Evolutionary conservation across 2,329 filamentous ascomycete genomes (phyloP).

Genomic region (Teratosphaeriaceae sp.): DNA sequence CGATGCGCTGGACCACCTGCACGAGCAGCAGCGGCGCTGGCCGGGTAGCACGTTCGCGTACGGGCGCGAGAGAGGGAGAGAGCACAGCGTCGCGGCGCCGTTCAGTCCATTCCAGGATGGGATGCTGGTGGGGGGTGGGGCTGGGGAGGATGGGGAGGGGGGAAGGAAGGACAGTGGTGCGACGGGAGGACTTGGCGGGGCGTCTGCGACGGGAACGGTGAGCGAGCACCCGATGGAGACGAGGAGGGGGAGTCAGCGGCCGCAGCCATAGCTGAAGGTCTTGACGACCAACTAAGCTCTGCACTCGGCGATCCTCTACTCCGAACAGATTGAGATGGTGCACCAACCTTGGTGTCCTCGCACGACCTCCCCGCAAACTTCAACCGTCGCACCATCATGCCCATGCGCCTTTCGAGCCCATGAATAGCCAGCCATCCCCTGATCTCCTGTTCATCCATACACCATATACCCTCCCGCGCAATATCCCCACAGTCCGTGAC

Average conservation of each 20-base stretch:
- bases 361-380: no score
- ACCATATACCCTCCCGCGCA: no score
- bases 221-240: constrained; percentile 27
- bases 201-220: constrained; percentile 15
- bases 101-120: constrained; percentile 54
- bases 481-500: no score
- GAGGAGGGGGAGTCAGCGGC: constrained; percentile 3
- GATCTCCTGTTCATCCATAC: no score
- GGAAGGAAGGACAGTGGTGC: constrained; percentile 19
- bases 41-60: constrained; percentile 38
- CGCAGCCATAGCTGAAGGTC: not conserved
- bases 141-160: constrained; percentile 7
- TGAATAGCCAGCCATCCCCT: no score
- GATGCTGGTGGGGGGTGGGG: constrained; percentile 21
- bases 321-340: no score
- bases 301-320: no score
- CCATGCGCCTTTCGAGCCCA: no score
- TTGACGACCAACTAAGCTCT: no score
- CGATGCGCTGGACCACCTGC: constrained; percentile 74
- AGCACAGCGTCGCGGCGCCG: constrained; percentile 50
- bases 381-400: no score
- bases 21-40: constrained; percentile 66
- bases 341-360: no score
- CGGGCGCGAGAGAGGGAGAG: constrained; percentile 28
- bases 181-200: not conserved